These are phyloP conservation scores for Cladosporium colombiae DNA, from an alignment of 2,329 filamentous ascomycete species.

Conservation along the genomic window DNA sequence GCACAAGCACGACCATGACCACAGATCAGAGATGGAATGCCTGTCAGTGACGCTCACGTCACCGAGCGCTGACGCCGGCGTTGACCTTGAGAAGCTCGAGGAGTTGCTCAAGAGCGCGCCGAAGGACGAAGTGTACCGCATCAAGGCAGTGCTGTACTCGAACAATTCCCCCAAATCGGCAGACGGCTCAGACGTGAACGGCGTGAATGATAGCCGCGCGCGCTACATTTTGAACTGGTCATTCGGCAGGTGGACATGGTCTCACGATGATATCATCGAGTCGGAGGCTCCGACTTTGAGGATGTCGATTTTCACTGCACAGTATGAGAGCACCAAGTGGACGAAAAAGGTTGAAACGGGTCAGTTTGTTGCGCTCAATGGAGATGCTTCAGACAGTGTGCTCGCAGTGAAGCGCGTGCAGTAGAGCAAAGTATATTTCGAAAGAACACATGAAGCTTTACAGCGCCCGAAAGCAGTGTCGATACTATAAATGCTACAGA, in stretches of 20 bases:
- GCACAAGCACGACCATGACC: conserved; percentile 53
- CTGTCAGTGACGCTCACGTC: conserved; percentile 69
- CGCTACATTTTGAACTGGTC: conserved; percentile 97
- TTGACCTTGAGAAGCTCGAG: conserved; percentile 62
- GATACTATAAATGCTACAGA: no score
- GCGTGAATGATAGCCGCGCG: conserved; percentile 40
- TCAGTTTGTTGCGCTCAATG: conserved; percentile 30
- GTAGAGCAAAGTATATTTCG: conserved; percentile 17
- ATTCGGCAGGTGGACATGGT: conserved; percentile 93
- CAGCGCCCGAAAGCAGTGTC: background rate
- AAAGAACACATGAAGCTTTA: background rate
- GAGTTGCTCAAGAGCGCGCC: conserved; percentile 70
- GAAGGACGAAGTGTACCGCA: conserved; percentile 93
- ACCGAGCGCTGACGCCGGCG: conserved; percentile 48
- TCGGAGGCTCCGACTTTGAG: conserved; percentile 57
- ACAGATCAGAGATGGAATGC: conserved; percentile 87
- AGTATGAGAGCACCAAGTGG: conserved; percentile 75
- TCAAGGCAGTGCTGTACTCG: conserved; percentile 69
- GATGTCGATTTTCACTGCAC: conserved; percentile 74
- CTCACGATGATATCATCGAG: conserved; percentile 50
- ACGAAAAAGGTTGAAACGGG: conserved; percentile 66
- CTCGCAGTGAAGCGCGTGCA: conserved; percentile 51
- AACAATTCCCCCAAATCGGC: conserved; percentile 42
- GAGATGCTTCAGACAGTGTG: conserved; percentile 42
- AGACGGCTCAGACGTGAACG: conserved; percentile 40